phyloP scores from a whole-genome alignment of 2,329 filamentous ascomycete genomes.

The Fusarium sp. region DNA sequence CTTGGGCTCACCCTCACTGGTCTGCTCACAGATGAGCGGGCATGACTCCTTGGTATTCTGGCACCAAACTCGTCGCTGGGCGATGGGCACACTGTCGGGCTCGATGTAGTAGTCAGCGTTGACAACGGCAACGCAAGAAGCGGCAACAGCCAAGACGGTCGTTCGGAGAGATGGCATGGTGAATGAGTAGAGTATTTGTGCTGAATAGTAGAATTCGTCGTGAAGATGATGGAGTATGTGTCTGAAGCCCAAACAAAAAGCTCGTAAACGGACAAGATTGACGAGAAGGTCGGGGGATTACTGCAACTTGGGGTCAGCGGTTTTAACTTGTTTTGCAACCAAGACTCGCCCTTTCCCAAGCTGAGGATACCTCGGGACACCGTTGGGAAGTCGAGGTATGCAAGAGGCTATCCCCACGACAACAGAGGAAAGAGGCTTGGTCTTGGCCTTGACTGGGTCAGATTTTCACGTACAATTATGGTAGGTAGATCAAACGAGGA shows the following conservation, averaged over 20 bases:
- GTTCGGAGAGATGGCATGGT: constrained; percentile 65
- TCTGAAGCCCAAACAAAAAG: constrained; percentile 19
- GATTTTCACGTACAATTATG: constrained; percentile 26
- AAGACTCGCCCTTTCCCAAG: constrained; percentile 7
- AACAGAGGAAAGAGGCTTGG: constrained; percentile 17
- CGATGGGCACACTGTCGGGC: constrained; percentile 64
- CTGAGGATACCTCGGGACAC: constrained; percentile 1
- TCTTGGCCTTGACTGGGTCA: neutral
- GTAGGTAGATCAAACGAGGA: neutral
- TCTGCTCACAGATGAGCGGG: constrained; percentile 75
- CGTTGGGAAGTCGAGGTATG: constrained; percentile 27
- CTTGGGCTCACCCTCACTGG: constrained; percentile 57
- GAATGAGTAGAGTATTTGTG: constrained; percentile 18
- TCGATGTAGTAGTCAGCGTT: constrained; percentile 68
- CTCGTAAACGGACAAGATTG: constrained; percentile 23
- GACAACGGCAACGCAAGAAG: constrained; percentile 58
- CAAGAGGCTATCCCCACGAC: constrained; percentile 25
- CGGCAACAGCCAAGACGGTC: constrained; percentile 62
- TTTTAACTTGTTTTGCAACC: constrained; percentile 12
- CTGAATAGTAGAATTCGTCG: constrained; percentile 3
- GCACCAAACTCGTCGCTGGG: constrained; percentile 69
- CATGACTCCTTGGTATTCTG: constrained; percentile 67
- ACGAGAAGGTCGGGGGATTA: constrained; percentile 7
- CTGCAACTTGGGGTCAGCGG: constrained; percentile 22
- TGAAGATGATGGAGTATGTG: constrained; percentile 16